Conservation (phyloP, 2,329 filamentous ascomycete species). For the Fusarium humuli region DNA sequence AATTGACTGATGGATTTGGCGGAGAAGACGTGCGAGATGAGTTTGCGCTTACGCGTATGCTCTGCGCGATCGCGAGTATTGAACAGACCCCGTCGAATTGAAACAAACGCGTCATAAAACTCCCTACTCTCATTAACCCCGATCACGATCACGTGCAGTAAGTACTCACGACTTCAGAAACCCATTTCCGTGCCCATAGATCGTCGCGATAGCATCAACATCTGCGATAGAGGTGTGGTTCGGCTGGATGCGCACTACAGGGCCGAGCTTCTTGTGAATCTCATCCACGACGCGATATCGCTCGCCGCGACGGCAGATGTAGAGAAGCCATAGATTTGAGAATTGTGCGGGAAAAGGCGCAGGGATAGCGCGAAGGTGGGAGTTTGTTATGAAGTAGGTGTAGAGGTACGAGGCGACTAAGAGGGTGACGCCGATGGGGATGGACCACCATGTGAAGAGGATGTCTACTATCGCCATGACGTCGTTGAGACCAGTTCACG, state of each 20-base stretch:
- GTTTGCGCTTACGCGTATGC: slow-evolving; percentile 90
- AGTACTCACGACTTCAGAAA: slow-evolving; percentile 74
- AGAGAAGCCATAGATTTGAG: slow-evolving; percentile 84
- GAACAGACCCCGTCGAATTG: slow-evolving; percentile 86
- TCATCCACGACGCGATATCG: slow-evolving; percentile 75
- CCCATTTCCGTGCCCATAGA: slow-evolving; percentile 85
- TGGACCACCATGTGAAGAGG: slow-evolving; percentile 59
- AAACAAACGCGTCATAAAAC: slow-evolving; percentile 93
- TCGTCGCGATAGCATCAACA: slow-evolving; percentile 76
- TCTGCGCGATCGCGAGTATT: slow-evolving; percentile 86
- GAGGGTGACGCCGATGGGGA: slow-evolving; percentile 59
- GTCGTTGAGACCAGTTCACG: no score
- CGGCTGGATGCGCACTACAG: slow-evolving; percentile 85
- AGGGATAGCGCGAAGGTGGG: slow-evolving; percentile 65
- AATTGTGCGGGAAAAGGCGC: slow-evolving; percentile 73
- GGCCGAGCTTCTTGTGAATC: slow-evolving; percentile 79
- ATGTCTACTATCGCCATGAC: slow-evolving; percentile 48
- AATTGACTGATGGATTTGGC: slow-evolving; percentile 85
- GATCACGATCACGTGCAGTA: rapidly evolving
- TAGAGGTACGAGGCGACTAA: slow-evolving; percentile 67
- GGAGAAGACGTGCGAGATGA: slow-evolving; percentile 87
- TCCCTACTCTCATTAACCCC: slow-evolving; percentile 62
- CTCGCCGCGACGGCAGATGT: slow-evolving; percentile 71
- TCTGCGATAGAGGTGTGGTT: slow-evolving; percentile 87
- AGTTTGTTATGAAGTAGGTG: slow-evolving; percentile 68